Base-by-base conservation (phyloP, 1,139 yeast species). In the Kodamaea derodonti region DNA sequence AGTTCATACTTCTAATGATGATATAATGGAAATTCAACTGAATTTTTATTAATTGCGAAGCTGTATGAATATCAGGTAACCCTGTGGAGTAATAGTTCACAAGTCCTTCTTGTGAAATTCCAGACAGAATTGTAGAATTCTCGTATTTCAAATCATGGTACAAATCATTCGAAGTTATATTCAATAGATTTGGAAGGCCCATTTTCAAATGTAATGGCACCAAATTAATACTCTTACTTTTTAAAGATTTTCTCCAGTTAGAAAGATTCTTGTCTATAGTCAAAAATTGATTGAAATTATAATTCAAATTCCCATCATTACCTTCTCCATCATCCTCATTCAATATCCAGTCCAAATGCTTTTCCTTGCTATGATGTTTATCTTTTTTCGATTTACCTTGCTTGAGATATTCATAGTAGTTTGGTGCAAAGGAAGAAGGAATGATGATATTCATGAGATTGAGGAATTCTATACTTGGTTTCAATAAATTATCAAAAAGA, bases 271-370 rank as follows among this genome's bases (percentile, higher is more conserved):
- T 63, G 46, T 70, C 76, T 32, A 70, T 70, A 4, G 65, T 60
- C 22, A 64, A 53, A 41, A 70, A 70, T 39, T 70, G 76, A 36
- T 60, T 62, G 38, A 64, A 69, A 42, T 70, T 69, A 45, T 69
- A 69, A 41, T 70, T 70, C 46, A 70, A 60, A 40, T 70, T 69
- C 12, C 76, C 76, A 47, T 70, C 76, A 42, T 69, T 69, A 11
- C 75, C 75, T 47, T 70, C 75, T 18, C 75, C 75, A 45, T 68
- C 76, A 41, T 68, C 73, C 41, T 69, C 73, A 41, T 68, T 69
- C 26, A 69, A 53, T 20, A 69, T 67, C 73, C 75, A 68, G 40
- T 69, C 75, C 22, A 69, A 48, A 34, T 58, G 66, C 31, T 57
- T 58, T 22, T 49, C 59, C 47, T 36, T 45, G n/a, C 35, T 36